Base-by-base conservation (phyloP, 257 asterid species). In the Primulina huaijiensis region DNA sequence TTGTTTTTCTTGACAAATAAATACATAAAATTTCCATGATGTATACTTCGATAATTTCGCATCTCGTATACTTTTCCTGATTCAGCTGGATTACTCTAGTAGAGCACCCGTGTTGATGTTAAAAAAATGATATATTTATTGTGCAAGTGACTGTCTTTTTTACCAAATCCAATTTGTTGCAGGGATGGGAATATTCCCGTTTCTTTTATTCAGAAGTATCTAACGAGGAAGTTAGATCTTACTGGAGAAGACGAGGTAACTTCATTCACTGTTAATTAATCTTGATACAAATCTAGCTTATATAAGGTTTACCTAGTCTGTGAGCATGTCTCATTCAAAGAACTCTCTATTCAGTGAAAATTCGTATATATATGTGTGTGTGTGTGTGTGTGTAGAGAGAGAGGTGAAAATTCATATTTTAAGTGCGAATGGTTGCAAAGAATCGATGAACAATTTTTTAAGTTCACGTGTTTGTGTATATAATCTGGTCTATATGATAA, bases 151-250 rank as follows among this genome's bases (percentile, higher is more conserved):
- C 38, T 20, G 11, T 63, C n/a, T 72, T 43, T 70, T 33, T 31
- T 31, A 33, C 16, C 38, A 30, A 65, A 59, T 70, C 55, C 4
- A 12, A 62, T 67, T 78, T 69, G 78, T 71, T 19, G 70, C 93
- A 93, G 99, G 83, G 97, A 93, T 74, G 96, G 96, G 64, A 83
- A 74, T 59, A 79, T 93, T 67, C 88, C 96, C 3, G 86, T 90
- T 80, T 90, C 92, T 20, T 86, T 77, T 60, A 82, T 93, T 75
- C 95, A 86, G 30, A 93, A 89, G 82, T 93, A 90, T 84, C 89
- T 93, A 75, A 82, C 78, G 88, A 81, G 84, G 82, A 93, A 93
- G 78, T 81, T 93, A 75, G 89, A 86, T 74, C 96, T 93, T 55
- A 60, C 84, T 30, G 84, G 68, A 70, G 96, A 89, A 81, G 90